phyloP scores from a whole-genome alignment of 2,329 filamentous ascomycete species.

The Calycina herbarum region DNA sequence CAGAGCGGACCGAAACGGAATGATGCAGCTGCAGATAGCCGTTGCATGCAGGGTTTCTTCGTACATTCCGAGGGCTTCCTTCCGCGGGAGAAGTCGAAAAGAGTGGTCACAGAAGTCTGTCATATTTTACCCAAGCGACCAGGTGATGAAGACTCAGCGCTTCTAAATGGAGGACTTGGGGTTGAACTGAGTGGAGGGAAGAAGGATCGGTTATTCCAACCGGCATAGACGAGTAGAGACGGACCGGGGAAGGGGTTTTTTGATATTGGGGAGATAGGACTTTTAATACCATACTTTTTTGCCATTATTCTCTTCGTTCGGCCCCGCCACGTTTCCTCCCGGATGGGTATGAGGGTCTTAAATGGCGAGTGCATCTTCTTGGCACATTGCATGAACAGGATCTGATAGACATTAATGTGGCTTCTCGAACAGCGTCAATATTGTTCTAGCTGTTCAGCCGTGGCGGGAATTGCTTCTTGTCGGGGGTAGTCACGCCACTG shows the following conservation, averaged over 20 bases:
- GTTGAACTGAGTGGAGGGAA: slow-evolving; percentile 15
- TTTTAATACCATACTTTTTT: background rate
- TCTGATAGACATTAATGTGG: background rate
- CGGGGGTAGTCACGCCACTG: background rate
- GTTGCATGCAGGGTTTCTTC: slow-evolving; percentile 14
- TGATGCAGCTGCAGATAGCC: slow-evolving; percentile 27
- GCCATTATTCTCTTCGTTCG: background rate
- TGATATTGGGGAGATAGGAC: slow-evolving; percentile 3
- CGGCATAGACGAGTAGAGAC: background rate
- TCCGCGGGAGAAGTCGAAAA: slow-evolving; percentile 10
- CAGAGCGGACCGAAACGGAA: slow-evolving; percentile 23
- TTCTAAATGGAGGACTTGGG: slow-evolving; percentile 4
- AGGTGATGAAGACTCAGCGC: background rate
- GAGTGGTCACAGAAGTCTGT: slow-evolving; percentile 14
- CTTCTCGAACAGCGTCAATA: background rate
- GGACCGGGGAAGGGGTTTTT: background rate
- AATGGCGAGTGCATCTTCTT: background rate
- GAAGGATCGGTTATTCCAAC: slow-evolving; percentile 11
- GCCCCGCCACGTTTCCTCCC: background rate
- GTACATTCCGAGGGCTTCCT: slow-evolving; percentile 15
- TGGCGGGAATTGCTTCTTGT: slow-evolving; percentile 6
- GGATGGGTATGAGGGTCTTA: background rate
- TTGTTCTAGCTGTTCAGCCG: slow-evolving; percentile 1
- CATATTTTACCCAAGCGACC: slow-evolving; percentile 19
- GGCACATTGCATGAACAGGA: background rate